A percentile compares a stretch with the other conserved stretches of the same genome.
phyloP scores from a whole-genome alignment of 2,329 filamentous ascomycete species.

The Sclerotinia trifoliorum region DNA sequence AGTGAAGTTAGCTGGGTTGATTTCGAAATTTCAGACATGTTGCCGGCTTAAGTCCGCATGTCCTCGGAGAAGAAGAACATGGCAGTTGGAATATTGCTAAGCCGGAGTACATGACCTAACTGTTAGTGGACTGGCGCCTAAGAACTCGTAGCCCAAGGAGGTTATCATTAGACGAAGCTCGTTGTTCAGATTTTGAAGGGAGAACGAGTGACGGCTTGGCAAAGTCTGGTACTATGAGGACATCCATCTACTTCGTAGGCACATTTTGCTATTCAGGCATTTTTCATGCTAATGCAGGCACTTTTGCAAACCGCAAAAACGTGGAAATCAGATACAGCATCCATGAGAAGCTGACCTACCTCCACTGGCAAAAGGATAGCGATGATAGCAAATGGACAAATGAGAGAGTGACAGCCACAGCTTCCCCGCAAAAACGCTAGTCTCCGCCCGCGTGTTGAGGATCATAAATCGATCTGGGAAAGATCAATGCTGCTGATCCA shows the following conservation, averaged over 20 bases:
- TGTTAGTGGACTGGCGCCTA: not conserved
- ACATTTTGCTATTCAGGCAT: not conserved
- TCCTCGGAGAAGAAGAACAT: not conserved
- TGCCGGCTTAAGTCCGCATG: conserved; percentile 2
- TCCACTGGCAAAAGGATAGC: not conserved
- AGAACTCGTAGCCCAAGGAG: not conserved
- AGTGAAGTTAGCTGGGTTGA: not conserved
- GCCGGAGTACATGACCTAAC: not conserved
- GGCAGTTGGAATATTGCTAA: not conserved
- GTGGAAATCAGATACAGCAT: not conserved
- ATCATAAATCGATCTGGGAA: conserved; percentile 1
- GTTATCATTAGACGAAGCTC: not conserved
- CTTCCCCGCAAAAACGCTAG: not conserved
- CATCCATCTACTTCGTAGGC: not conserved
- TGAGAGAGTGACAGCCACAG: not conserved
- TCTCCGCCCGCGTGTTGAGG: not conserved
- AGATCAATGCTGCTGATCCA: not conserved
- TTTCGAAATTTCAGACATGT: not conserved
- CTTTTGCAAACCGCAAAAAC: not conserved
- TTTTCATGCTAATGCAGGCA: conserved; percentile 7
- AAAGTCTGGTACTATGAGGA: not conserved
- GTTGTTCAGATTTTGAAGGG: not conserved
- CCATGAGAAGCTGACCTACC: conserved; percentile 5
- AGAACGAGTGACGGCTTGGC: not conserved
- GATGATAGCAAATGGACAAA: not conserved